phyloP scores from a whole-genome alignment of 495 filamentous ascomycete species.

The Aspergillus nidulans region DNA sequence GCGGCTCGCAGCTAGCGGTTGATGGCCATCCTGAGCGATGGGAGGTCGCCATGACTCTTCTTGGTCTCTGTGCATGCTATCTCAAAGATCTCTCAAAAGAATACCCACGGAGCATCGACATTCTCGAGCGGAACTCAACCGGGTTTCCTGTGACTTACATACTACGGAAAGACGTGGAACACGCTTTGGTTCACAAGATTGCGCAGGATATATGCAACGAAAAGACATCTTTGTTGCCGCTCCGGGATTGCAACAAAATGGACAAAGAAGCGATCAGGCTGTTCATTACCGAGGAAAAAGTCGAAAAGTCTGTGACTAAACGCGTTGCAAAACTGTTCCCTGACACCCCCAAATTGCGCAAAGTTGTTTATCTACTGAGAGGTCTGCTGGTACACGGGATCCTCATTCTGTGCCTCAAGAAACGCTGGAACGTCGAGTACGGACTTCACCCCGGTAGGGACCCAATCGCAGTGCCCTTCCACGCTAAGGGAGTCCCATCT shows the following conservation, averaged over 20 bases:
- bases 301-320: neutral
- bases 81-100: constrained; percentile 14
- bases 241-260: constrained; percentile 16
- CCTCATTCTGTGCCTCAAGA: constrained; percentile 53
- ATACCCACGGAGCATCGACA: constrained; percentile 35
- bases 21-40: constrained; percentile 59
- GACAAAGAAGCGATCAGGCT: constrained; percentile 4
- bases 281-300: constrained; percentile 11
- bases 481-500: constrained; percentile 61
- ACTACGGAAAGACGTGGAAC: constrained; percentile 18
- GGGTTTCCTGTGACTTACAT: constrained; percentile 23
- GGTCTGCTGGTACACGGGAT: constrained; percentile 57
- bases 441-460: constrained; percentile 50
- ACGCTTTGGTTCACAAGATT: constrained; percentile 8
- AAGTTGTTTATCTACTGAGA: constrained; percentile 50
- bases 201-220: constrained; percentile 13
- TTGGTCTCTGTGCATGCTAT: constrained; percentile 37
- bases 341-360: neutral
- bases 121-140: constrained; percentile 11
- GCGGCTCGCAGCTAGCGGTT: constrained; percentile 49
- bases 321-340: constrained; percentile 2
- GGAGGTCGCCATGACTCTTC: constrained; percentile 49
- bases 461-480: constrained; percentile 63
- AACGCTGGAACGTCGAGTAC: constrained; percentile 69
- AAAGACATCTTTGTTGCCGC: constrained; percentile 1